Percentiles rank a stretch among this genome's conserved stretches.
phyloP scores from a whole-genome alignment of 441 rosid species.

The Pelargonium cotyledonis region DNA sequence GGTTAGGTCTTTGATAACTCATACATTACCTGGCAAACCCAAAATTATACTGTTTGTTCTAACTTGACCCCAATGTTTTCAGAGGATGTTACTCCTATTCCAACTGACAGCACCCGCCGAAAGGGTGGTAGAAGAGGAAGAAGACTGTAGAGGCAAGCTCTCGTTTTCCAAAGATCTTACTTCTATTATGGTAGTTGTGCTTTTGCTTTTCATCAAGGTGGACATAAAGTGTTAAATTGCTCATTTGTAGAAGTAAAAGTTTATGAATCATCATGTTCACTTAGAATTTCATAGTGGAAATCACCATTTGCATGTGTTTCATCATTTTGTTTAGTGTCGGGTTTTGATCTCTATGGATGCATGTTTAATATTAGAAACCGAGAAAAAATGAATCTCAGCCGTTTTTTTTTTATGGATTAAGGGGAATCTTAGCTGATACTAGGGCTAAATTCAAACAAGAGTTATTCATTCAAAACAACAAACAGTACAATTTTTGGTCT shows the following conservation, averaged over 20 bases:
- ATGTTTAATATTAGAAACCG: too few species aligned
- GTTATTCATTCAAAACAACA: too few species aligned
- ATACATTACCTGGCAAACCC: neutral
- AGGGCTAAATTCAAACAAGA: too few species aligned
- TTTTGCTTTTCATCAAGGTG: neutral
- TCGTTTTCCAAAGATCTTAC: neutral
- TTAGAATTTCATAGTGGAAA: neutral
- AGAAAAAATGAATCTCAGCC: neutral
- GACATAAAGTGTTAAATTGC: neutral
- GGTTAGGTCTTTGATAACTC: too few species aligned
- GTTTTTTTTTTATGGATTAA: too few species aligned
- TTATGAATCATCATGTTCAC: neutral
- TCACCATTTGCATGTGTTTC: neutral
- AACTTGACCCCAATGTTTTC: neutral
- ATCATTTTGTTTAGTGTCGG: neutral
- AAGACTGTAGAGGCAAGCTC: conserved; percentile 27
- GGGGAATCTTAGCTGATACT: too few species aligned
- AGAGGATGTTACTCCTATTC: conserved; percentile 44
- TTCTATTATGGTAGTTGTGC: neutral
- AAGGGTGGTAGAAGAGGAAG: conserved; percentile 36
- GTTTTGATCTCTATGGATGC: neutral
- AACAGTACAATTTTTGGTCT: too few species aligned
- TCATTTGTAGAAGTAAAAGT: neutral
- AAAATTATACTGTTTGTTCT: neutral
- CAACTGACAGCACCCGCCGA: conserved; percentile 33